phyloP scores from a whole-genome alignment of 163 green algal species.

The Chlamydomonas reinhardtii region DNA sequence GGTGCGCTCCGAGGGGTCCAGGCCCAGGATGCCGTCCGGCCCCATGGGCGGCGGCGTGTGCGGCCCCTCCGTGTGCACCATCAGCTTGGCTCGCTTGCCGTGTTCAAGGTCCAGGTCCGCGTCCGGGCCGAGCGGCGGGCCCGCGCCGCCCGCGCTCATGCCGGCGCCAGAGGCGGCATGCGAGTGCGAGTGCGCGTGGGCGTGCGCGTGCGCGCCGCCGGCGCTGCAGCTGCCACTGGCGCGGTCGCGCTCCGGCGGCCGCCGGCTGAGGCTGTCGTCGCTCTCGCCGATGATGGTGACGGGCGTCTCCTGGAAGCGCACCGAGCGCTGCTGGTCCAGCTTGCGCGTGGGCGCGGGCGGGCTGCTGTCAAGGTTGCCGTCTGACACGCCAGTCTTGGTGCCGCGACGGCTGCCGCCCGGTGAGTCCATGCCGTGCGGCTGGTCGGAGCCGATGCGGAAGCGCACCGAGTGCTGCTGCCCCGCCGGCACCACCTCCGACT shows the following conservation, averaged over 20 bases:
- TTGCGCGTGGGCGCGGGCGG: neutral
- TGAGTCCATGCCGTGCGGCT: neutral
- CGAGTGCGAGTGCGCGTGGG: too few species aligned
- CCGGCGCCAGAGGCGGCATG: too few species aligned
- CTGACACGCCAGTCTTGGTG: neutral
- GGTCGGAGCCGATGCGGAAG: constrained; percentile 3
- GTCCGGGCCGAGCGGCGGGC: neutral
- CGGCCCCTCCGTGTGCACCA: constrained; percentile 8
- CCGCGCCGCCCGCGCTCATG: too few species aligned
- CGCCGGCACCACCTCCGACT: constrained; percentile 8
- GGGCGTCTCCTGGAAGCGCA: constrained; percentile 46
- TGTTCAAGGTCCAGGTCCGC: neutral
- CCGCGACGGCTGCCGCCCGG: constrained; percentile 2
- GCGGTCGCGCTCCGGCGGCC: neutral
- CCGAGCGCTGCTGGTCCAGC: constrained; percentile 31
- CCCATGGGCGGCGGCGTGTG: too few species aligned
- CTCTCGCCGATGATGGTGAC: constrained; percentile 21
- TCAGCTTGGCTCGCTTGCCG: constrained; percentile 45
- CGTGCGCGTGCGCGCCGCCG: too few species aligned
- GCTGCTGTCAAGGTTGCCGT: neutral
- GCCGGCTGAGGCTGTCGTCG: neutral
- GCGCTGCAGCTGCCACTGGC: neutral
- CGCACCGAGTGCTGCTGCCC: constrained; percentile 18
- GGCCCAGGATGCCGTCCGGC: neutral
- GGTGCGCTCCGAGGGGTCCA: neutral